Base-by-base conservation (phyloP, 257 asterid genomes). In the Capsicum chinense region DNA sequence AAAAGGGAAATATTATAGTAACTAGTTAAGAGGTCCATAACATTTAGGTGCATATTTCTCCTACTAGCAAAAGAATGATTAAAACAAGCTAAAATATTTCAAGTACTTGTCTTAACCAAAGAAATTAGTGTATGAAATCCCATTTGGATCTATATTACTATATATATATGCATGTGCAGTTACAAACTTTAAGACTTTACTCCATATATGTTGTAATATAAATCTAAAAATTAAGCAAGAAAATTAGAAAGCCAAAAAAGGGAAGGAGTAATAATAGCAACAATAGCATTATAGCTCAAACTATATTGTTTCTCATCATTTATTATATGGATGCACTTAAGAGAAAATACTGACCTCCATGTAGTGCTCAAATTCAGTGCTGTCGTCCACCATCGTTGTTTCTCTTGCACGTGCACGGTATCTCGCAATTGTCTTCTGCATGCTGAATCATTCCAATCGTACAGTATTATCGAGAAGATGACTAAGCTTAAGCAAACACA, bases 381-480 rank as follows among this genome's bases (percentile, higher is more conserved):
- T 50, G 83, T 37, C 79, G 39, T 79, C 87, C 37, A 68, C 80
- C 44, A 15, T 84, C 71, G 58, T 74, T 83, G 85, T 79, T 83
- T 88, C 89, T 85, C 83, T 88, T 19, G 86, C 86, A 78, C 85
- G 83, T 58, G 87, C 89, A 9, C 83, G 84, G 83, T 93, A 93
- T 88, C 85, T 91, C 88, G 85, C 87, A 21, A 93, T 85, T 16
- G 89, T 88, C 79, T 85, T 89, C 42, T 86, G 91, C 87, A 90
- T 90, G 89, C 98, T 93, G 85, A 69, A 82, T 14, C 19, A 83
- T 16, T 4, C 81, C 71, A 76, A 81, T 83, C 39, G 2, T 74
- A 74, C 60, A 56, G 7, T 56, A 56, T 56, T 14, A 56, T 56
- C 60, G n/a, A 13, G 60, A 56, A 56, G 60, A 56, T 56, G 64